phyloP scores from a whole-genome alignment of 257 asterid species.

The Nicotiana sylvestris region DNA sequence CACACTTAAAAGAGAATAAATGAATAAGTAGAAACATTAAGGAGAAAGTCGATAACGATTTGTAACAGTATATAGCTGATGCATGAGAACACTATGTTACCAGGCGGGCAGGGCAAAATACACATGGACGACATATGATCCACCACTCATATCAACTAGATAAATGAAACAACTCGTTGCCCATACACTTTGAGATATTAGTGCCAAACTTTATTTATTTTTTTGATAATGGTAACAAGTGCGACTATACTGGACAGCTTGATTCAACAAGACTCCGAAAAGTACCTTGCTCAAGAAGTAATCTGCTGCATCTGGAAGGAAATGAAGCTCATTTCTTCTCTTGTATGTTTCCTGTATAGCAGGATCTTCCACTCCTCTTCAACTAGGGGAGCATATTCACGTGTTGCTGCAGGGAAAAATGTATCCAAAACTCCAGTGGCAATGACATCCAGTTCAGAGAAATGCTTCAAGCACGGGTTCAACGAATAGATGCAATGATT shows the following conservation, averaged over 20 bases:
- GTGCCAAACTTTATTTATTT: not conserved
- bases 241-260: not conserved
- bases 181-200: not conserved
- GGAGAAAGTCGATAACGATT: not conserved
- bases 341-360: constrained; percentile 77
- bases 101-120: not conserved
- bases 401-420: constrained; percentile 36
- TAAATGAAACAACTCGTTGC: not conserved
- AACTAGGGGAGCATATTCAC: constrained; percentile 4
- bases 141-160: not conserved
- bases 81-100: not conserved
- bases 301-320: constrained; percentile 87
- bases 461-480: constrained; percentile 58
- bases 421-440: constrained; percentile 93
- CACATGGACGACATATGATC: not conserved
- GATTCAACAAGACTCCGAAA: not conserved
- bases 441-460: constrained; percentile 83
- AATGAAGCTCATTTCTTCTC: constrained; percentile 79
- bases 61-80: not conserved
- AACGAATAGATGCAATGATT: constrained; percentile 19
- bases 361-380: constrained; percentile 26
- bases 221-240: not conserved
- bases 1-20: no score
- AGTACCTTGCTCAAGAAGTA: constrained; percentile 86
- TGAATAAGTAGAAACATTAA: no score